Conservation (phyloP, 441 rosid genomes). For the Dalechampia spathulata region DNA sequence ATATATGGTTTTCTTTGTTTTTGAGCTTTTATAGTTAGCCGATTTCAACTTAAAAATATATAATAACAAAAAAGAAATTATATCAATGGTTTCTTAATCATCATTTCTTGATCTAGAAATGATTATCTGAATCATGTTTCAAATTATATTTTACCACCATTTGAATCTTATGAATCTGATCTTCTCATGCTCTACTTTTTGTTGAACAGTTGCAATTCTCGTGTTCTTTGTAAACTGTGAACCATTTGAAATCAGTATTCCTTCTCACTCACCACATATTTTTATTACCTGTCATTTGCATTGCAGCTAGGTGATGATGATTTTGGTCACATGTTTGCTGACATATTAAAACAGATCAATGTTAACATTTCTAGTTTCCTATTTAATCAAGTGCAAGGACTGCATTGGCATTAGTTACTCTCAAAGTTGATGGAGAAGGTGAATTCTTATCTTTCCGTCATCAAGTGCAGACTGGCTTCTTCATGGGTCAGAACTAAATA, state of each 20-base stretch:
- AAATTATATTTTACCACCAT: too few relatives aligned
- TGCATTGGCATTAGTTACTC: conserved; percentile 88
- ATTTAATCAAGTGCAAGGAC: conserved; percentile 71
- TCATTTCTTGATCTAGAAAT: background rate
- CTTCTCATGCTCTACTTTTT: background rate
- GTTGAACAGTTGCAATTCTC: conserved; percentile 6
- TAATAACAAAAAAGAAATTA: too few relatives aligned
- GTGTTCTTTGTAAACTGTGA: conserved; percentile 1
- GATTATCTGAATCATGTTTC: background rate
- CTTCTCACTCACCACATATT: background rate
- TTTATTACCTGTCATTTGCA: conserved; percentile 3
- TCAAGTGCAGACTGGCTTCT: conserved; percentile 99
- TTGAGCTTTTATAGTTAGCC: too few relatives aligned
- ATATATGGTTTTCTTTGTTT: background rate
- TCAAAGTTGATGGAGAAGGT: conserved; percentile 93
- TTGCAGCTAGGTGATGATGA: conserved; percentile 89
- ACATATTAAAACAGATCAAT: conserved; percentile 65
- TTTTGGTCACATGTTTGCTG: conserved; percentile 86
- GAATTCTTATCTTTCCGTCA: conserved; percentile 94
- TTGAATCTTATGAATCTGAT: too few relatives aligned
- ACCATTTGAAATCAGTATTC: conserved; percentile 2
- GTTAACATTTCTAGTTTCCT: conserved; percentile 80
- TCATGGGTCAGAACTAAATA: conserved; percentile 70
- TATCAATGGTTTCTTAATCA: background rate
- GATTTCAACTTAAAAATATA: too few relatives aligned